Evolutionary conservation across 768 basidiomycete genomes (phyloP), one percentile per base, ranked within the genome.

Genomic region (Lactarius akahatsu): DNA sequence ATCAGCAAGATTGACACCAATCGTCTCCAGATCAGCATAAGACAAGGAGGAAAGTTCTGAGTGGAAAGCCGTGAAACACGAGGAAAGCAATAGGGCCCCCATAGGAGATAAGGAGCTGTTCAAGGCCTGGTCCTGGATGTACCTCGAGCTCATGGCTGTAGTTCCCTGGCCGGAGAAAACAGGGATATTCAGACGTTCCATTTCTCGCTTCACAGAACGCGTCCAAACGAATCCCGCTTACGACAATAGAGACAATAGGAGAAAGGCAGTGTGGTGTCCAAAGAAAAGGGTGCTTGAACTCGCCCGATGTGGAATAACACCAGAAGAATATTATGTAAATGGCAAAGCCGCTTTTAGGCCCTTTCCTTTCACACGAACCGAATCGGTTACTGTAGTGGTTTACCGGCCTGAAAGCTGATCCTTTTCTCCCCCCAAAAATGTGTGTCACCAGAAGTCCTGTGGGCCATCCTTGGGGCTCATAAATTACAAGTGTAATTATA

Each of bases 151-250:
- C 28, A 77, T 67, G 15, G 74, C 73, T 13, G 77, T 59, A 3
- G 81, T 78, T 3, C 84, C 86, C 71, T 88, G 86, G 7, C 86
- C 86, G 54, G 83, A 78, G 69, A 88, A 88, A 20, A 86, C 73
- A 4, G 83, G 86, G 55, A 87, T 70, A 65, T 78, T 64, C 45
- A 70, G 59, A 62, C 23, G 60, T 26, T 57, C 60, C 65, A 62
- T 65, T 15, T 50, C 4, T 40, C 28, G 26, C 20, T 55, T 38
- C 26, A n/a, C 7, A 45, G 20, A 45, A n/a, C 9, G 20, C 20
- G 43, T n/a, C 43, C 43, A n/a, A 45, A 10, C 9, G 20, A n/a
- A n/a, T n/a, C 8, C 9, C 20, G 20, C 0, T 20, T n/a, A n/a
- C 20, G 43, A 45, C 9, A 10, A 45, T 43, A 45, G 43, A n/a